These are phyloP conservation scores for Claviceps maximensis DNA, from an alignment of 2,329 filamentous ascomycete species.

Conservation along the genomic window DNA sequence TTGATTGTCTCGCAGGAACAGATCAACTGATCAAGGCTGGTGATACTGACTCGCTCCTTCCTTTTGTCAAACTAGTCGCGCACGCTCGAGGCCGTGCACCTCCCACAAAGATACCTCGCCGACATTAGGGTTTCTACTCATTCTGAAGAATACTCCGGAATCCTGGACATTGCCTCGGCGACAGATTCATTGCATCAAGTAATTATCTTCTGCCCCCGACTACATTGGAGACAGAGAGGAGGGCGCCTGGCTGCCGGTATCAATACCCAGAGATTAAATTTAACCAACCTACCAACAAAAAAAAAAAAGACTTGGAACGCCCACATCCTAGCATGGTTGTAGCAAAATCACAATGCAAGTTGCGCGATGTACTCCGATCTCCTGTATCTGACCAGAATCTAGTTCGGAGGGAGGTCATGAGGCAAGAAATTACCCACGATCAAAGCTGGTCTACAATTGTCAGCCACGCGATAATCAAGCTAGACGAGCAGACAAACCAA, in stretches of 20 bases:
- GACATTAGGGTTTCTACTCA: background rate
- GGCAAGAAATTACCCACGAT: conserved; percentile 97
- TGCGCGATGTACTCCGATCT: background rate
- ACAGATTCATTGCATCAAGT: background rate
- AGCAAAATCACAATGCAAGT: background rate
- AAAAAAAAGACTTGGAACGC: background rate
- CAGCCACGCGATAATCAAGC: background rate
- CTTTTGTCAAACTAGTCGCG: background rate
- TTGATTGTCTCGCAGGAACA: background rate
- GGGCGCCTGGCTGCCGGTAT: background rate
- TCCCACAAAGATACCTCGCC: background rate
- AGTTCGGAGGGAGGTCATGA: conserved; percentile 45
- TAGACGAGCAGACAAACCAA: background rate
- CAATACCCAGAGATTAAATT: background rate
- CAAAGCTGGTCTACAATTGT: conserved; percentile 57
- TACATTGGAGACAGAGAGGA: background rate
- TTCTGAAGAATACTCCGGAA: background rate
- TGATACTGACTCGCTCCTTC: background rate
- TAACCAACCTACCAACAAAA: no score
- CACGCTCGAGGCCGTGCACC: background rate
- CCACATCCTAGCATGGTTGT: background rate
- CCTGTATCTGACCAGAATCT: background rate
- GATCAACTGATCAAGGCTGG: background rate
- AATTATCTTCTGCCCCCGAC: background rate
- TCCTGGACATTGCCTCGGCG: background rate